Conservation (phyloP, 805 yeast genomes). For the Dipodascus geniculatus region DNA sequence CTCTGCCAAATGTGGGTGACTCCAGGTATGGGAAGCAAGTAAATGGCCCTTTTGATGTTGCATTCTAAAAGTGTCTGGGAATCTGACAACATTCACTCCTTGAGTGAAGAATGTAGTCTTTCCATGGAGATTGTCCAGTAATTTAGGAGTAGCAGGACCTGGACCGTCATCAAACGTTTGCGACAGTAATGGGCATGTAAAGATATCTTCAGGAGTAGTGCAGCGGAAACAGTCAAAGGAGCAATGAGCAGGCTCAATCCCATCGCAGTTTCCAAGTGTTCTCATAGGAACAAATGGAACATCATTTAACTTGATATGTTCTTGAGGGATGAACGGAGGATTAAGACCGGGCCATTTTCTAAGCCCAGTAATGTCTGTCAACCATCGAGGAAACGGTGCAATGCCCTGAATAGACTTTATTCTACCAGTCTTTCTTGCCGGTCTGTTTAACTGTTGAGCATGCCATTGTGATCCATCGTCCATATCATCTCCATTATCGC, state of each 20-base stretch:
- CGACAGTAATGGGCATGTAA: conserved; percentile 59
- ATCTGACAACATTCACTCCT: conserved; percentile 68
- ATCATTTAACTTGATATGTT: conserved; percentile 39
- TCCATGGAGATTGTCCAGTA: conserved; percentile 41
- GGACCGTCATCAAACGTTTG: conserved; percentile 98
- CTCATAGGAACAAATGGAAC: conserved; percentile 31
- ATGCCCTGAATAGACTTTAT: background rate
- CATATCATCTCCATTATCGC: background rate
- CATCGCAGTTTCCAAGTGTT: conserved; percentile 41
- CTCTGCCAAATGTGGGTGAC: conserved; percentile 73
- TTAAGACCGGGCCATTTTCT: conserved; percentile 72
- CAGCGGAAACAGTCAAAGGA: conserved; percentile 83
- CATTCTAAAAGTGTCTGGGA: conserved; percentile 58
- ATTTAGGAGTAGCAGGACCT: conserved; percentile 49
- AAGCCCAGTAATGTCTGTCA: conserved; percentile 60
- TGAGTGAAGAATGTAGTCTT: conserved; percentile 75
- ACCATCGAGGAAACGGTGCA: conserved; percentile 70
- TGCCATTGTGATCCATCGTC: background rate
- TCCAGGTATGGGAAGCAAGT: conserved; percentile 86
- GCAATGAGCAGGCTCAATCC: conserved; percentile 41
- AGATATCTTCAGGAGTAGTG: conserved; percentile 62
- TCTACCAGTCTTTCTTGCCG: background rate
- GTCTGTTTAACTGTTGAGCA: background rate
- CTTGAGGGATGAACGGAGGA: conserved; percentile 82
- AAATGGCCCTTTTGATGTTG: conserved; percentile 58